Evolutionary conservation across 2,329 filamentous ascomycete species (phyloP).

Genomic region (Trichoderma sp.): DNA sequence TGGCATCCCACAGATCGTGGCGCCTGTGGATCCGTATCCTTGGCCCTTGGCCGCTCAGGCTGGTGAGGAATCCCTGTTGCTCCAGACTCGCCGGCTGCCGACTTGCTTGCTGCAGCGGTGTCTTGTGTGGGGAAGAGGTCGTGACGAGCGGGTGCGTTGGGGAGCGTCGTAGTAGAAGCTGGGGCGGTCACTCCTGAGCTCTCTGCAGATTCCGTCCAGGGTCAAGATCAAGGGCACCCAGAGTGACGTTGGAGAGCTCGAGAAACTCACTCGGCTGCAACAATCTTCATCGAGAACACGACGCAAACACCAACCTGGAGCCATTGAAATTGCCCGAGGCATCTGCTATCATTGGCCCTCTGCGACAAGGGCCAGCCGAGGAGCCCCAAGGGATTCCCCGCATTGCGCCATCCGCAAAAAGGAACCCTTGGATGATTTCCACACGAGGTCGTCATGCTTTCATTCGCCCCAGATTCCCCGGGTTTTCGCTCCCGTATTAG

Average conservation of each 20-base stretch:
- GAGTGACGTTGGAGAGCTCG: background rate
- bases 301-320: background rate
- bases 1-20: constrained; percentile 20
- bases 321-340: constrained; percentile 20
- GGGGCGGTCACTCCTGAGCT: background rate
- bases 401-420: constrained; percentile 2
- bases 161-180: background rate
- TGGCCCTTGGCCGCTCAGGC: background rate
- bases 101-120: background rate
- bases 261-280: background rate
- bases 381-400: constrained; percentile 1
- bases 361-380: background rate
- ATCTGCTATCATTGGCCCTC: constrained; percentile 11
- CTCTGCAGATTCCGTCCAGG: background rate
- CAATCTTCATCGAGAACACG: background rate
- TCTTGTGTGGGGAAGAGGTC: background rate
- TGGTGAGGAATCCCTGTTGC: background rate
- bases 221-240: background rate
- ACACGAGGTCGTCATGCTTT: background rate
- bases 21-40: constrained; percentile 9
- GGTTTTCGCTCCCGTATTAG: constrained; percentile 16
- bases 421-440: background rate
- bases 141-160: constrained; percentile 4
- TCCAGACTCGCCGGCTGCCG: constrained; percentile 22
- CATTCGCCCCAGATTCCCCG: constrained; percentile 13